Percentiles rank a stretch among this genome's conserved stretches.
Evolutionary conservation across 257 asterid species (phyloP).

Genomic region (Plantago ovata): DNA sequence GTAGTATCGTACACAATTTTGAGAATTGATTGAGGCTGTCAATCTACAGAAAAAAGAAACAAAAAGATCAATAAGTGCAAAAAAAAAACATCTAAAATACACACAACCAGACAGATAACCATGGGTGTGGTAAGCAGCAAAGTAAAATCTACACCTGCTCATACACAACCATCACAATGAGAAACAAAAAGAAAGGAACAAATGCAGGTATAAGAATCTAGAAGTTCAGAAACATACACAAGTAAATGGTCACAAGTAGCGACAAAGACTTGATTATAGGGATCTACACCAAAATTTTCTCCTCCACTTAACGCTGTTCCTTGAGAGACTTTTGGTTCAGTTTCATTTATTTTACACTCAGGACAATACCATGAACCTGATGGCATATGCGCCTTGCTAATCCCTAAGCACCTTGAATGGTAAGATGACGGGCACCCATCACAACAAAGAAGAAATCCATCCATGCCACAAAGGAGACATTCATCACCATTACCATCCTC

Average conservation of each 20-base stretch:
- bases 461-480: slow-evolving; percentile 91
- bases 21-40: slow-evolving; percentile 36
- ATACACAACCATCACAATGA: slow-evolving; percentile 16
- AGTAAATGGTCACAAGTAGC: slow-evolving; percentile 79
- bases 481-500: slow-evolving; percentile 82
- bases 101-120: slow-evolving; percentile 18
- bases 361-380: slow-evolving; percentile 86
- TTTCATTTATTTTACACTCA: slow-evolving; percentile 58
- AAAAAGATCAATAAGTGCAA: slow-evolving; percentile 21
- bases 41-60: slow-evolving; percentile 43
- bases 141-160: slow-evolving; percentile 9
- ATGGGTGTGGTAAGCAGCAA: slow-evolving; percentile 7
- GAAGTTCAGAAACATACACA: slow-evolving; percentile 52
- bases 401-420: slow-evolving; percentile 82
- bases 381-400: slow-evolving; percentile 61
- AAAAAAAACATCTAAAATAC: slow-evolving; percentile 13
- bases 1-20: slow-evolving; percentile 54
- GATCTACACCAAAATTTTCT: slow-evolving; percentile 56
- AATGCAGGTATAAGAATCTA: slow-evolving; percentile 16
- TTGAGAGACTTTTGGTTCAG: slow-evolving; percentile 43
- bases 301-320: slow-evolving; percentile 62
- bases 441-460: slow-evolving; percentile 76
- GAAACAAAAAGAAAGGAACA: slow-evolving; percentile 7
- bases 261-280: slow-evolving; percentile 53
- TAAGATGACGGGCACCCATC: slow-evolving; percentile 85